These are phyloP conservation scores for Neurospora sp. DNA, from an alignment of 495 filamentous ascomycete genomes.

Conservation along the genomic window DNA sequence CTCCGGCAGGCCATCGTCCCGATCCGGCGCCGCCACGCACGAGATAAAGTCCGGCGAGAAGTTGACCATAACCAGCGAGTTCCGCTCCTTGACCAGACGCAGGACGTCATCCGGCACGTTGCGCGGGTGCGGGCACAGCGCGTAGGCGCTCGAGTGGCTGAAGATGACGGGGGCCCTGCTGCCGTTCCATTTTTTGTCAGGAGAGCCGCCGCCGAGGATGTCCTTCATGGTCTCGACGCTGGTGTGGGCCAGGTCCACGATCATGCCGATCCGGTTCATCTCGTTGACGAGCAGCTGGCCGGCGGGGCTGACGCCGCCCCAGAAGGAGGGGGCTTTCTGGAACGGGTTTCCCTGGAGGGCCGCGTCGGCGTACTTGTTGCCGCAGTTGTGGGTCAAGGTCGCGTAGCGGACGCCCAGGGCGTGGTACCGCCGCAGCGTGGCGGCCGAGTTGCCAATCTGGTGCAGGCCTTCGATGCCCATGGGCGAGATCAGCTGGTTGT, in stretches of 20 bases:
- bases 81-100: constrained; percentile 46
- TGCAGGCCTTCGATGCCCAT: constrained; percentile 87
- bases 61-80: constrained; percentile 66
- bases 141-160: constrained; percentile 57
- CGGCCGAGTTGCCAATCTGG: constrained; percentile 80
- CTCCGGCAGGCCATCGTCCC: constrained; percentile 49
- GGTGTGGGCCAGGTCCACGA: constrained; percentile 64
- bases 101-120: constrained; percentile 68
- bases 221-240: constrained; percentile 60
- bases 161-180: constrained; percentile 63
- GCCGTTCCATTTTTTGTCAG: constrained; percentile 31
- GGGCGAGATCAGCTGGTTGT: constrained; percentile 51
- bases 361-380: constrained; percentile 81
- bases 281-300: constrained; percentile 60
- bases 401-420: constrained; percentile 80
- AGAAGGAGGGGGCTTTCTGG: constrained; percentile 37
- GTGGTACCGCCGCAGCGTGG: constrained; percentile 65
- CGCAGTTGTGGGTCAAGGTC: constrained; percentile 89
- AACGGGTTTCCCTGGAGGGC: constrained; percentile 47
- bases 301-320: constrained; percentile 56
- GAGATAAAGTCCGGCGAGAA: constrained; percentile 74
- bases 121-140: constrained; percentile 57
- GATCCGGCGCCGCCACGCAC: constrained; percentile 40
- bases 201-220: constrained; percentile 37
- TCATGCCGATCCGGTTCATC: constrained; percentile 76